Conservation (phyloP, 2,329 filamentous ascomycete genomes). For the Hypoxylon sp. region DNA sequence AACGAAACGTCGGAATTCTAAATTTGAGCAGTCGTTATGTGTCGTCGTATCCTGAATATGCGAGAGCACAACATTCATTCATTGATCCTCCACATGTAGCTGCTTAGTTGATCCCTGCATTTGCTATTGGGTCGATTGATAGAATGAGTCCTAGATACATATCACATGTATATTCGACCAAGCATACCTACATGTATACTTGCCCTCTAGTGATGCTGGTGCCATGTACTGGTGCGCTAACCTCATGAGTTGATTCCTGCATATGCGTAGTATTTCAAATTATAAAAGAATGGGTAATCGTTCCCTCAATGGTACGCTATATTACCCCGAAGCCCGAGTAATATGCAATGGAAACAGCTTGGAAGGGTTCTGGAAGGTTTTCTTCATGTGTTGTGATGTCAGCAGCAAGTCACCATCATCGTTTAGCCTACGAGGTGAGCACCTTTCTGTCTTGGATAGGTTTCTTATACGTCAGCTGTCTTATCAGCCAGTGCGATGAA, state of each 20-base stretch:
- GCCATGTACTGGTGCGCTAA: not conserved
- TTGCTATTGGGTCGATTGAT: slow-evolving; percentile 27
- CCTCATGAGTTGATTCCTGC: not conserved
- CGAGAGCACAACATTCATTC: slow-evolving; percentile 35
- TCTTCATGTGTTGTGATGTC: slow-evolving; percentile 7
- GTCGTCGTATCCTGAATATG: slow-evolving; percentile 35
- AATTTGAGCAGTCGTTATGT: slow-evolving; percentile 6
- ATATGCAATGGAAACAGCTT: not conserved
- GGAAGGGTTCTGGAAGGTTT: slow-evolving; percentile 6
- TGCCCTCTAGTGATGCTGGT: not conserved
- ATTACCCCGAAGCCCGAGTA: slow-evolving; percentile 1
- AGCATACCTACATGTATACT: slow-evolving; percentile 28
- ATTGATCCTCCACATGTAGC: slow-evolving; percentile 27
- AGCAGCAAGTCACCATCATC: not conserved
- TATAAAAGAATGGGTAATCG: not conserved
- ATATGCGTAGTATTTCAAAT: slow-evolving; percentile 3
- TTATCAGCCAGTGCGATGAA: not conserved
- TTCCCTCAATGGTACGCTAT: slow-evolving; percentile 1
- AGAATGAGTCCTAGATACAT: slow-evolving; percentile 17
- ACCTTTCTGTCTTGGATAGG: not conserved
- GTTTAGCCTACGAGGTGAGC: not conserved
- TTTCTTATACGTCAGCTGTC: slow-evolving; percentile 1
- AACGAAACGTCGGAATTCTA: slow-evolving; percentile 12
- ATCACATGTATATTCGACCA: slow-evolving; percentile 29
- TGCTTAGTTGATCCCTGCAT: slow-evolving; percentile 20